These are phyloP conservation scores for Alternaria sp. DNA, from an alignment of 2,329 filamentous ascomycete genomes.

Conservation along the genomic window DNA sequence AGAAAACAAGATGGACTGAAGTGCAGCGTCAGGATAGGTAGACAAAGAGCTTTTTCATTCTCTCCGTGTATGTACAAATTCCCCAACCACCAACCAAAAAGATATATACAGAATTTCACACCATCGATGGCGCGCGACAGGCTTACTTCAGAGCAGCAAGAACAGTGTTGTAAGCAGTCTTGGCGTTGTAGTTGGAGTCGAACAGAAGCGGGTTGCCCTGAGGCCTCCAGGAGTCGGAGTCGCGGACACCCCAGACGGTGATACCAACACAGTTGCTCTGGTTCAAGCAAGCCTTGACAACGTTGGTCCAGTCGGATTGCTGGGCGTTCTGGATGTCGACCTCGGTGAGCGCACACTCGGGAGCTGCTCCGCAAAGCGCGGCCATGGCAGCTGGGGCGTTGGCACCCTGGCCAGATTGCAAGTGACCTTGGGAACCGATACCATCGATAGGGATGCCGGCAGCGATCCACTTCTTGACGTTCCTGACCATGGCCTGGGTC, in stretches of 20 bases:
- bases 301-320: conserved; percentile 66
- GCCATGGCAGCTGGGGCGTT: conserved; percentile 59
- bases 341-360: conserved; percentile 73
- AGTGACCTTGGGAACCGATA: conserved; percentile 60
- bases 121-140: not conserved
- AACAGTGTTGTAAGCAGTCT: conserved; percentile 52
- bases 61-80: conserved; percentile 17
- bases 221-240: conserved; percentile 59
- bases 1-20: conserved; percentile 12
- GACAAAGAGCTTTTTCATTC: not conserved
- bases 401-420: conserved; percentile 60
- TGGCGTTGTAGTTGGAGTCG: conserved; percentile 55
- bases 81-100: not conserved
- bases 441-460: conserved; percentile 72
- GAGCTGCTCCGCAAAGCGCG: conserved; percentile 62
- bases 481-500: conserved; percentile 63
- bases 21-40: not conserved
- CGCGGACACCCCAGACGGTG: conserved; percentile 68
- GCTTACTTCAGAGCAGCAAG: conserved; percentile 35
- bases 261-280: conserved; percentile 71
- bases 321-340: conserved; percentile 71
- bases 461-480: conserved; percentile 72
- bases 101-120: conserved; percentile 6
- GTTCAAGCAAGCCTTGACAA: conserved; percentile 66
- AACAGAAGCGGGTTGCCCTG: conserved; percentile 56